A percentile compares a stretch with the other conserved stretches of the same genome.
phyloP scores from a whole-genome alignment of 2,329 filamentous ascomycete species.

The Penicillium sp. region DNA sequence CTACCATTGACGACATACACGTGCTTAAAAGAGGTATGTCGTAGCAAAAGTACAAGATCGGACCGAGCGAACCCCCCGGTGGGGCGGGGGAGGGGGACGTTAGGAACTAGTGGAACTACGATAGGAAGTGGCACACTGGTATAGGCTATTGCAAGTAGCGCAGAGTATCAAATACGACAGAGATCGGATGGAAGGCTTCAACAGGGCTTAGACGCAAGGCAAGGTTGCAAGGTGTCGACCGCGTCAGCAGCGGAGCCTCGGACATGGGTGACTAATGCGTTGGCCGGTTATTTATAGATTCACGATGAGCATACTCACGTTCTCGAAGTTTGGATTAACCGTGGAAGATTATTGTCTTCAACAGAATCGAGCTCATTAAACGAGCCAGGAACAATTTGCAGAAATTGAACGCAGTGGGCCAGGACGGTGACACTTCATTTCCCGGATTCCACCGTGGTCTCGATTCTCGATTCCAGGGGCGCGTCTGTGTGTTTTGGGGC shows the following conservation, averaged over 20 bases:
- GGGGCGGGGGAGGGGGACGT: neutral
- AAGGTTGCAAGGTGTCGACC: neutral
- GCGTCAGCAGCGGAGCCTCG: constrained; percentile 5
- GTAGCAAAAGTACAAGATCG: constrained; percentile 1
- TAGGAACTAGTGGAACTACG: neutral
- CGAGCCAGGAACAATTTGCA: neutral
- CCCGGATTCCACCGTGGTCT: constrained; percentile 13
- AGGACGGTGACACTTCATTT: constrained; percentile 8
- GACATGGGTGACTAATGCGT: neutral
- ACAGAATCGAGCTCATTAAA: neutral
- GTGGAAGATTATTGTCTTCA: too few species aligned
- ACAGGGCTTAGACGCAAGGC: neutral
- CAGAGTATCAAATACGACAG: neutral
- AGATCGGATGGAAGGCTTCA: constrained; percentile 1
- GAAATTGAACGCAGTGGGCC: neutral
- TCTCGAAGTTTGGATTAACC: too few species aligned
- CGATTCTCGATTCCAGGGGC: constrained; percentile 24
- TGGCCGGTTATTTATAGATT: constrained; percentile 7
- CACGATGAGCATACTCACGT: too few species aligned
- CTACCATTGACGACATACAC: neutral
- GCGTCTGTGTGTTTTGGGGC: constrained; percentile 11
- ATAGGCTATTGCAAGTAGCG: neutral
- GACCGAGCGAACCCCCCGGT: neutral
- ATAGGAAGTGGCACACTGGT: neutral
- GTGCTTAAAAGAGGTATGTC: neutral